Percentiles rank a stretch among this genome's conserved stretches.
Conservation (phyloP, 805 yeast species). For the Metschnikowia lachancei region DNA sequence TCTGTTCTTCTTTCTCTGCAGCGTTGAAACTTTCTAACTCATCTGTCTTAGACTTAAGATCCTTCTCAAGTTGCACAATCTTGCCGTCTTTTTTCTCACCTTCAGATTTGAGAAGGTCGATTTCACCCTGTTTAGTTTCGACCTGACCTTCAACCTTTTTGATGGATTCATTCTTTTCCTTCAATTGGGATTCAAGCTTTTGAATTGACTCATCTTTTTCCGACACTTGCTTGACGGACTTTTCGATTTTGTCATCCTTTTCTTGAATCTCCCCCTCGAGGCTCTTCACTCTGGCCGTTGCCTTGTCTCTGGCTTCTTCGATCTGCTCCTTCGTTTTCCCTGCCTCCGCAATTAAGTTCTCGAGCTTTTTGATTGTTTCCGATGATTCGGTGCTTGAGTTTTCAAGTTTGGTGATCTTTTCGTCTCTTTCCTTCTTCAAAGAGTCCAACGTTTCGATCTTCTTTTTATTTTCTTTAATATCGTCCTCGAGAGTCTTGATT, state of each 20-base stretch:
- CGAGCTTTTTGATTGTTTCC: constrained; percentile 6
- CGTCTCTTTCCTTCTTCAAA: constrained; percentile 1
- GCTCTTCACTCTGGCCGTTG: constrained; percentile 3
- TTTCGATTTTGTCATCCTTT: constrained; percentile 6
- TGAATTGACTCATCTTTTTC: background rate
- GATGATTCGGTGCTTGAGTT: background rate
- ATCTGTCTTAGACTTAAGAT: constrained; percentile 3
- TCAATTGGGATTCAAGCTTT: constrained; percentile 7
- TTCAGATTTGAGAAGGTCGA: constrained; percentile 11
- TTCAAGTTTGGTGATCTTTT: constrained; percentile 2
- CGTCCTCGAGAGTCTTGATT: constrained; percentile 2
- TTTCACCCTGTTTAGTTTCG: constrained; percentile 6
- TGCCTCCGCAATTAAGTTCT: constrained; percentile 3
- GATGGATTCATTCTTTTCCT: constrained; percentile 3
- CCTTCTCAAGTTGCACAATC: background rate
- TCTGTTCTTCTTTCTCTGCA: constrained; percentile 5
- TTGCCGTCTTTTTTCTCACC: constrained; percentile 3
- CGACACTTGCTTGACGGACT: background rate
- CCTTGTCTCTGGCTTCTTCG: background rate
- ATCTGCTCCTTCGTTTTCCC: constrained; percentile 4
- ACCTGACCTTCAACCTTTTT: constrained; percentile 1
- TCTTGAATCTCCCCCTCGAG: constrained; percentile 12
- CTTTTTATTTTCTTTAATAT: constrained; percentile 1
- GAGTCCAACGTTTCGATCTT: constrained; percentile 1
- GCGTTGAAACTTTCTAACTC: constrained; percentile 7